These are phyloP conservation scores for Podospora anserina DNA, from an alignment of 495 filamentous ascomycete species.

Conservation along the genomic window DNA sequence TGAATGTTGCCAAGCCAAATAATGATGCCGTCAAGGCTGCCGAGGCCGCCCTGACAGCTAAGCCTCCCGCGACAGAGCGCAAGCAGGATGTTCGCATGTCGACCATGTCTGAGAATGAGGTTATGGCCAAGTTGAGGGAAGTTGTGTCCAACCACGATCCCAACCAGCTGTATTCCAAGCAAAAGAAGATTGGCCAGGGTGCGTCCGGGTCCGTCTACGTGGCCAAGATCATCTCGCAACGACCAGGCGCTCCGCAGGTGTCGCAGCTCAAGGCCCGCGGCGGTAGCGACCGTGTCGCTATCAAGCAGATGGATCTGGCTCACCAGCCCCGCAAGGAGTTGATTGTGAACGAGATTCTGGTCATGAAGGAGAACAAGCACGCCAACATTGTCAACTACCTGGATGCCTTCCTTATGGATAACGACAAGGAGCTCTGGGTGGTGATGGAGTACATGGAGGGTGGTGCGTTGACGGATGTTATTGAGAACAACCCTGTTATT, in stretches of 20 bases:
- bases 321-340: conserved; percentile 97
- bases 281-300: conserved; percentile 78
- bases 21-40: conserved; percentile 72
- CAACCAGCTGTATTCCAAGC: conserved; percentile 89
- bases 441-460: conserved; percentile 99
- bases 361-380: conserved; percentile 98
- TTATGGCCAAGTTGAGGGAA: conserved; percentile 89
- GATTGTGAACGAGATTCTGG: conserved; percentile 98
- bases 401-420: conserved; percentile 92
- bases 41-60: conserved; percentile 74
- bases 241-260: conserved; percentile 55
- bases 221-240: conserved; percentile 74
- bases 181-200: conserved; percentile 98
- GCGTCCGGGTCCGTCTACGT: conserved; percentile 98
- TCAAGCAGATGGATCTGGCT: conserved; percentile 98
- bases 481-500: conserved; percentile 90
- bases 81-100: conserved; percentile 94
- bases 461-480: conserved; percentile 94
- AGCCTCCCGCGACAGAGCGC: conserved; percentile 60
- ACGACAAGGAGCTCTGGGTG: conserved; percentile 91
- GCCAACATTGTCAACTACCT: conserved; percentile 98
- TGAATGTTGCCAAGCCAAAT: conserved; percentile 85
- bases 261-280: conserved; percentile 61
- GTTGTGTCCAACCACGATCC: conserved; percentile 93
- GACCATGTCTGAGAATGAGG: conserved; percentile 91